These are phyloP conservation scores for Pleurozium schreberi DNA, from an alignment of 225 moss, liverwort and hornwort species.

Conservation along the genomic window DNA sequence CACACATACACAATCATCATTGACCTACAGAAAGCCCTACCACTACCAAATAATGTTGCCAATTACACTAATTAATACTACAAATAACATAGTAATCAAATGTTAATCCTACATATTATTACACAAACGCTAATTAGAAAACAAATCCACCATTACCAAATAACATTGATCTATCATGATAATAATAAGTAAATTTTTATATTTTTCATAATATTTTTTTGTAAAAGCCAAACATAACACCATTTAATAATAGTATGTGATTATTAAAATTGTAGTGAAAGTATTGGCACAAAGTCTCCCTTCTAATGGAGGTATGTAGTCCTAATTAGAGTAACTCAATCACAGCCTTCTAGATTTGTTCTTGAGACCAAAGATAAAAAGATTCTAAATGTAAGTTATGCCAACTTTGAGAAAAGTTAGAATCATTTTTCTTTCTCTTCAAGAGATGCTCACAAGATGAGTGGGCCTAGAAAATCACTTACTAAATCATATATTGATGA, in stretches of 20 bases:
- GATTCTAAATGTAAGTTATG: too few species aligned
- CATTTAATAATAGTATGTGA: accelerated
- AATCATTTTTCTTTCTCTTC: too few species aligned
- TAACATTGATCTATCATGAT: neutral
- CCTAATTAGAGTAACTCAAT: too few species aligned
- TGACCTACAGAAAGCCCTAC: neutral
- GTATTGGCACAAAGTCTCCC: too few species aligned
- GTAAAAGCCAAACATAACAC: neutral
- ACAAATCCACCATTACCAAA: neutral
- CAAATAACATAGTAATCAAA: neutral
- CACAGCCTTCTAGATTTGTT: too few species aligned
- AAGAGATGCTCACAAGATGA: too few species aligned
- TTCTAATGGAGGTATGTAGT: too few species aligned
- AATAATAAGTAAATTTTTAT: neutral
- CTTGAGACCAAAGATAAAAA: too few species aligned
- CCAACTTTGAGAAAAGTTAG: too few species aligned
- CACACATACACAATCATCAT: neutral
- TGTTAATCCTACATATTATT: neutral
- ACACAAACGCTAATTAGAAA: accelerated
- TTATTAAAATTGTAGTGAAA: neutral
- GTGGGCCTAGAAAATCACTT: too few species aligned
- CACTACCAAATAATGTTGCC: neutral
- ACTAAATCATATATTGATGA: too few species aligned
- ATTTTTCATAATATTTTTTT: accelerated
- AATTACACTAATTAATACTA: neutral